A percentile compares a stretch with the other conserved stretches of the same genome.
These are phyloP conservation scores for Neocatenulostroma microsporum DNA, from an alignment of 2,329 filamentous ascomycete genomes.

Conservation along the genomic window DNA sequence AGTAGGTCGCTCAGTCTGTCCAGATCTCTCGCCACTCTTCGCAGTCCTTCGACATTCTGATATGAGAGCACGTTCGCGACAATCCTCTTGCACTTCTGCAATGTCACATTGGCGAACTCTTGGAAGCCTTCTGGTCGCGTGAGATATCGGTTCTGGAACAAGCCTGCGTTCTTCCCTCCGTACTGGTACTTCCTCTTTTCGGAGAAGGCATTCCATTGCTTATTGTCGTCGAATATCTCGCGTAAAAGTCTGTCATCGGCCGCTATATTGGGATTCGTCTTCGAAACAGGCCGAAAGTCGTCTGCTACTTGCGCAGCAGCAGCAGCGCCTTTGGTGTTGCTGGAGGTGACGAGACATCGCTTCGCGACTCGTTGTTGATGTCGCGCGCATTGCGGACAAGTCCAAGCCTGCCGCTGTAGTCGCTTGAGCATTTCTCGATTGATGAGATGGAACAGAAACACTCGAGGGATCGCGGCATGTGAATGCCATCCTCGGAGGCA, in stretches of 20 bases:
- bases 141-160: constrained; percentile 89
- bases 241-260: constrained; percentile 70
- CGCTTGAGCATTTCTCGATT: constrained; percentile 41
- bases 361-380: constrained; percentile 24
- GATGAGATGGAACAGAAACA: no score
- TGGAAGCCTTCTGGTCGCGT: constrained; percentile 77
- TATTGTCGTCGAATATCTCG: constrained; percentile 72
- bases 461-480: no score
- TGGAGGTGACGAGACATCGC: constrained; percentile 23
- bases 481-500: no score
- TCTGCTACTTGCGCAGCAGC: constrained; percentile 28
- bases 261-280: constrained; percentile 31
- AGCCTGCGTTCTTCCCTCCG: constrained; percentile 52
- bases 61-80: constrained; percentile 70
- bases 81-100: constrained; percentile 70
- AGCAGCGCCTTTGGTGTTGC: constrained; percentile 30
- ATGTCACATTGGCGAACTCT: constrained; percentile 67
- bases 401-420: constrained; percentile 46
- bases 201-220: constrained; percentile 61
- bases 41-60: constrained; percentile 63
- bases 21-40: constrained; percentile 65
- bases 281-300: constrained; percentile 29
- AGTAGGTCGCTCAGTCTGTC: constrained; percentile 88
- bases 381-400: constrained; percentile 53
- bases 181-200: constrained; percentile 38